Conservation (phyloP, 225 moss, liverwort and hornwort genomes). For the Ulota crispa region DNA sequence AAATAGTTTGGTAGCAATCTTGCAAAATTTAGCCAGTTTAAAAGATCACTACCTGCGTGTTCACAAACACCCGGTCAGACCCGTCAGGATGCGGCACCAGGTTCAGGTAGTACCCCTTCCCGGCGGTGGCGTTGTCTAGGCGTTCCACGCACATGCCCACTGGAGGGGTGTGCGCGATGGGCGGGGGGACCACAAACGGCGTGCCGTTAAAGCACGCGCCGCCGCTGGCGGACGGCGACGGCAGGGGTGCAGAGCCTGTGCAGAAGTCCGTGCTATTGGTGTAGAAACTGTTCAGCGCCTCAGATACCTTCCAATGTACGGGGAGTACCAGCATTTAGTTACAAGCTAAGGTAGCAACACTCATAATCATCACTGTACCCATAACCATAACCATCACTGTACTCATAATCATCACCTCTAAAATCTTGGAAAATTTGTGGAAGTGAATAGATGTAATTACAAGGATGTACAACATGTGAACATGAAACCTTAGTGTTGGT, state of each 20-base stretch:
- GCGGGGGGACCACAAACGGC: constrained; percentile 35
- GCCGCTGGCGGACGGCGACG: constrained; percentile 9
- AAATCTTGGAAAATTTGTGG: too few relatives aligned
- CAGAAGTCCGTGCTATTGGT: constrained; percentile 61
- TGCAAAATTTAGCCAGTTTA: too few relatives aligned
- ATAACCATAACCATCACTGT: too few relatives aligned
- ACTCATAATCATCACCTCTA: too few relatives aligned
- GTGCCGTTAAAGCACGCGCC: constrained; percentile 78
- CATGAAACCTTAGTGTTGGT: too few relatives aligned
- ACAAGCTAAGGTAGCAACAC: too few relatives aligned
- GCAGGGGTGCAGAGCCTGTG: constrained; percentile 11
- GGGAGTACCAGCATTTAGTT: too few relatives aligned
- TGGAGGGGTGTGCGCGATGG: constrained; percentile 46
- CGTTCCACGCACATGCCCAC: constrained; percentile 74
- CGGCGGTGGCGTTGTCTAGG: constrained; percentile 35
- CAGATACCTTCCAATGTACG: too few relatives aligned
- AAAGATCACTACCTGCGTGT: constrained; percentile 30
- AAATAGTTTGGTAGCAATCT: too few relatives aligned
- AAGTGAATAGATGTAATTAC: too few relatives aligned
- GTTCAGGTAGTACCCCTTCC: constrained; percentile 55
- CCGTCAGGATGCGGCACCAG: constrained; percentile 79
- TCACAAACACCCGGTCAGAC: constrained; percentile 70
- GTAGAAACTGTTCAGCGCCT: constrained; percentile 57
- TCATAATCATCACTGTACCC: too few relatives aligned
- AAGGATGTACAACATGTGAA: too few relatives aligned